Base-by-base conservation (phyloP, 2,329 filamentous ascomycete species). In the Epichloe sp. region DNA sequence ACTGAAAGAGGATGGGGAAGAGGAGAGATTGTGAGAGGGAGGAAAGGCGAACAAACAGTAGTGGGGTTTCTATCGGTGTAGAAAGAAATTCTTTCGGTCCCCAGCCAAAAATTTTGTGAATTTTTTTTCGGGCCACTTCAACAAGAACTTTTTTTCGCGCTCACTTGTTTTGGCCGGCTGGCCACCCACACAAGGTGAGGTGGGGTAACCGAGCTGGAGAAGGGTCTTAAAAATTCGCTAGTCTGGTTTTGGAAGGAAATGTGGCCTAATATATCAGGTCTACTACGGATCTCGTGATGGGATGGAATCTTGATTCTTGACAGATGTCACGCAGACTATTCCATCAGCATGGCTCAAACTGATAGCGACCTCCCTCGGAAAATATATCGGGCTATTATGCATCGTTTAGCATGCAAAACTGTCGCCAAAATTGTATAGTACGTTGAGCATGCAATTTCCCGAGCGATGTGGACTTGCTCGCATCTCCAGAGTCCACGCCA, bases 11-110 rank as follows among this genome's bases (percentile, higher is more conserved):
- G 54, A 58, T 55, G 55, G 52, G 56, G 53, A 56, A 57, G 54
- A 56, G 60, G 53, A 57, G 53, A 58, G 58, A 49, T 53, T 53
- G 26, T 31, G 49, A 50, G 54, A 55, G 52, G 56, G 57, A 60
- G 54, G 54, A 56, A 26, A 40, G 43, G 54, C 54, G 56, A 52
- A 56, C 55, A 50, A 47, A 44, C 44, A 47, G 54, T 64, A 62
- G 65, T 66, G 65, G 65, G 65, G 65, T 66, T 57, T 26, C 26
- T 54, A 61, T 60, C 59, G 59, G 56, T 60, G 64, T 62, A 67
- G 63, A 67, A 66, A 67, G 63, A 67, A 66, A 64, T 67, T 65
- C 63, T 63, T 46, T 47, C 41, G 11, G 41, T 57, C 59, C 59
- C 59, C 56, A 60, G 60, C 49, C 57, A 55, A 59, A 60, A 59